phyloP scores from a whole-genome alignment of 1,284 basidiomycete species.

The Ustilago tritici region DNA sequence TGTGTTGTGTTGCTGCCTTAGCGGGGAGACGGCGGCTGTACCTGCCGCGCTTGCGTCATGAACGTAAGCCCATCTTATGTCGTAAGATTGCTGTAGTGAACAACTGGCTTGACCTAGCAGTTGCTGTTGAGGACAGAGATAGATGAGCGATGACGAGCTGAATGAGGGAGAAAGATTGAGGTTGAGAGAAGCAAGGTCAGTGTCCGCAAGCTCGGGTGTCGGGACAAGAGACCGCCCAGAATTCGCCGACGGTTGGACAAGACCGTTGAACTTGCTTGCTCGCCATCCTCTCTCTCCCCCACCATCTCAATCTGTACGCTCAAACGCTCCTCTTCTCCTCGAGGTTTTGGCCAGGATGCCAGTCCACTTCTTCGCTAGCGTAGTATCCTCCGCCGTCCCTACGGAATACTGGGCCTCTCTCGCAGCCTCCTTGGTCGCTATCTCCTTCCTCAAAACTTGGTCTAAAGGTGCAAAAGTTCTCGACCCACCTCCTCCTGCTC shows the following conservation, averaged over 20 bases:
- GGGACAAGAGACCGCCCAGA: not conserved
- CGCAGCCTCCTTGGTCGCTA: slow-evolving; percentile 27
- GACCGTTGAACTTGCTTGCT: not conserved
- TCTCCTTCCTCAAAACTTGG: slow-evolving; percentile 56
- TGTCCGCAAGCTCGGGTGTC: not conserved
- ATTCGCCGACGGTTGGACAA: not conserved
- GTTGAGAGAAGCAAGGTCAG: not conserved
- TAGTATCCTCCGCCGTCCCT: slow-evolving; percentile 28
- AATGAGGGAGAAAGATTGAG: not conserved
- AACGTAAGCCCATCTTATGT: too few relatives aligned
- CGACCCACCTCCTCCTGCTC: slow-evolving; percentile 20
- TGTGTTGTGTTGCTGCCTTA: not conserved
- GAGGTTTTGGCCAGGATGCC: slow-evolving; percentile 40
- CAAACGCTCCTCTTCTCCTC: not conserved
- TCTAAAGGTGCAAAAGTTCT: slow-evolving; percentile 49
- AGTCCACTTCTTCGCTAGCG: slow-evolving; percentile 46
- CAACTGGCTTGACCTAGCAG: too few relatives aligned
- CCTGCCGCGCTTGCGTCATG: too few relatives aligned
- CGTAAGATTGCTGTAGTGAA: too few relatives aligned
- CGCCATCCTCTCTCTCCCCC: not conserved
- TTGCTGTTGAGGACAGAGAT: too few relatives aligned
- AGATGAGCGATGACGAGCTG: too few relatives aligned
- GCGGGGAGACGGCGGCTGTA: too few relatives aligned
- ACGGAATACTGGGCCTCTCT: slow-evolving; percentile 54
- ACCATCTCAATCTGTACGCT: not conserved